Evolutionary conservation across 2,329 filamentous ascomycete species (phyloP).

Genomic region (Aureobasidium mangrovei): DNA sequence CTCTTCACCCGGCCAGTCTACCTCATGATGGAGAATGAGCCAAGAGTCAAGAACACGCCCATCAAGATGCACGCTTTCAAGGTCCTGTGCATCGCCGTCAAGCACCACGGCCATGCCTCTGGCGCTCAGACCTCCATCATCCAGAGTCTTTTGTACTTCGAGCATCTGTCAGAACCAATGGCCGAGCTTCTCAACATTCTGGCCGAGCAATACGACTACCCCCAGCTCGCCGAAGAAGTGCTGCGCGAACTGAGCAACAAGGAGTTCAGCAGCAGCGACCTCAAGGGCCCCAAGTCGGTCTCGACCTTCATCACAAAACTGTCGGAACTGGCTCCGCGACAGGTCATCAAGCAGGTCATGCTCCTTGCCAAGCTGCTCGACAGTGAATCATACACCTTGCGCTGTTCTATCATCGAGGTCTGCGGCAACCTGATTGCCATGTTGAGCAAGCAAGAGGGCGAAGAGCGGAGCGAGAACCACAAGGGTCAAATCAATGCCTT

Average conservation of each 20-base stretch:
- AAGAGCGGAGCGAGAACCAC: conserved; percentile 79
- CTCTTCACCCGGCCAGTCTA: conserved; percentile 90
- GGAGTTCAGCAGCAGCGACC: conserved; percentile 95
- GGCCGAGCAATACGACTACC: conserved; percentile 94
- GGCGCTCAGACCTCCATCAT: conserved; percentile 96
- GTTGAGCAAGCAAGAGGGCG: conserved; percentile 71
- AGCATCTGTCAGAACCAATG: conserved; percentile 98
- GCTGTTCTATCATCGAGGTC: conserved; percentile 90
- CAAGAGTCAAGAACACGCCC: conserved; percentile 75
- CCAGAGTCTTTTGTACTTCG: conserved; percentile 95
- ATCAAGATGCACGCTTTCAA: conserved; percentile 98
- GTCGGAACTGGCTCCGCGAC: conserved; percentile 79
- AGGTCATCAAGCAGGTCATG: conserved; percentile 97
- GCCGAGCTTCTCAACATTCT: conserved; percentile 95
- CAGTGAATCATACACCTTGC: conserved; percentile 91
- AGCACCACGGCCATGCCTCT: conserved; percentile 95
- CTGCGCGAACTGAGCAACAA: conserved; percentile 92
- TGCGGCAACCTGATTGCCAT: conserved; percentile 91
- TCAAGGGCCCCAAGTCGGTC: conserved; percentile 89
- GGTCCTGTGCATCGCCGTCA: conserved; percentile 89
- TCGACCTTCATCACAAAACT: conserved; percentile 89
- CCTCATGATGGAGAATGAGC: conserved; percentile 87
- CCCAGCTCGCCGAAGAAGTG: conserved; percentile 88
- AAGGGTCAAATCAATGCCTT: conserved; percentile 95
- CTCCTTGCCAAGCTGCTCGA: conserved; percentile 89